Base-by-base conservation (phyloP, 192 early-diverging fungal genomes). In the Podila epicladia region DNA sequence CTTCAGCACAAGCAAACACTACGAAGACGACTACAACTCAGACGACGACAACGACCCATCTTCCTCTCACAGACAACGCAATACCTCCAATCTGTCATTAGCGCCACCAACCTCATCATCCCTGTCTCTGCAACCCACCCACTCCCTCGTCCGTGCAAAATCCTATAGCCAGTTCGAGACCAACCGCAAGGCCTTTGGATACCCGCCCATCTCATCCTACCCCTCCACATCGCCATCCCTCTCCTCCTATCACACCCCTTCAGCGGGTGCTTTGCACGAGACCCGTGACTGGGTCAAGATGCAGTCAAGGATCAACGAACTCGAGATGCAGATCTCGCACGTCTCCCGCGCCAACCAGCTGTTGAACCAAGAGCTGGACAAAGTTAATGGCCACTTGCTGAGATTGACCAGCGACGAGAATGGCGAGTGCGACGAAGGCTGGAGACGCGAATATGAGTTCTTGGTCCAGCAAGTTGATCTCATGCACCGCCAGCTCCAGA, bases 401-500 rank as follows among this genome's bases (percentile, higher is more conserved):
- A 33, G 59, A 32, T 35, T 73, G 41, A 80, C 77, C 7, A 80
- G 62, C 9, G 32, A 72, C 5, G 62, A 67, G 59, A 26, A 55
- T 22, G 53, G 24, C 53, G n/a, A 55, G 6, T 26, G 29, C 15
- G 65, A 67, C 20, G 71, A 58, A 57, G 71, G 77, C 3, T 69
- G 66, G 65, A 35, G 49, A 22, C 67, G 66, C 20, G 71, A 73
- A 24, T 80, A 80, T 35, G 77, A 80, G 28, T 80, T 80, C 35
- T 38, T 80, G 33, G 77, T 80, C n/a, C 71, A 80, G 9, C 77
- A 80, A 22, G 62, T 80, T 1, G 77, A 80, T 49, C 19, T 73
- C 38, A 73, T 80, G 77, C 77, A 80, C 29, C 77, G 77, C 22
- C 77, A 80, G 28, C 57, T 80, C 3, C 77, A 80, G 45, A 8